Conservation (phyloP, 192 early-diverging fungal species). For the Phlyctochytrium bullatum region DNA sequence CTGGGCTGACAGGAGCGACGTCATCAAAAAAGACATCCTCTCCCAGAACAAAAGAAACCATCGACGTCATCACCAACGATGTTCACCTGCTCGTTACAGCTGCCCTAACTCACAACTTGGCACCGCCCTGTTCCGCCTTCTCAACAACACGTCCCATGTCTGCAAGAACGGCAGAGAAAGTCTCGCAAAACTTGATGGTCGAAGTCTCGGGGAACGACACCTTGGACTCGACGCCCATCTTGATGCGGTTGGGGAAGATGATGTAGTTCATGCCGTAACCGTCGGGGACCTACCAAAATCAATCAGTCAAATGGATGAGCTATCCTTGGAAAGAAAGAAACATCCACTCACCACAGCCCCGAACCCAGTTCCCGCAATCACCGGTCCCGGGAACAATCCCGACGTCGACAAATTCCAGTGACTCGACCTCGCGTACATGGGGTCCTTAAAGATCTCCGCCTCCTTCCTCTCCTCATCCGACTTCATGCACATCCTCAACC, state of each 20-base stretch:
- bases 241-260: constrained; percentile 58
- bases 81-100: no score
- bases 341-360: constrained; percentile 59
- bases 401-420: constrained; percentile 74
- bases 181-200: constrained; percentile 24
- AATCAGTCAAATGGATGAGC: not conserved
- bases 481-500: constrained; percentile 60
- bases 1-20: no score
- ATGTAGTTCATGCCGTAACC: constrained; percentile 91
- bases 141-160: constrained; percentile 30
- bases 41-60: no score
- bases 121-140: constrained; percentile 5
- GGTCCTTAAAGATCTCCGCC: constrained; percentile 61
- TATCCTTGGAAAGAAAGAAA: not conserved
- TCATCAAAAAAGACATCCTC: no score
- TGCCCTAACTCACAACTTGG: constrained; percentile 7
- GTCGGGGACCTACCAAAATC: constrained; percentile 43
- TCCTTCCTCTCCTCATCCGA: constrained; percentile 24
- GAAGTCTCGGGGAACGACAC: constrained; percentile 19
- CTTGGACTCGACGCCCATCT: constrained; percentile 83
- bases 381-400: constrained; percentile 67
- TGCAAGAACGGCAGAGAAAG: constrained; percentile 27
- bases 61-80: no score
- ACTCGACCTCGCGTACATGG: constrained; percentile 61
- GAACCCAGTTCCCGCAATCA: constrained; percentile 78